Conservation (phyloP, 140 eudicot species). For the Stevia rebaudiana region DNA sequence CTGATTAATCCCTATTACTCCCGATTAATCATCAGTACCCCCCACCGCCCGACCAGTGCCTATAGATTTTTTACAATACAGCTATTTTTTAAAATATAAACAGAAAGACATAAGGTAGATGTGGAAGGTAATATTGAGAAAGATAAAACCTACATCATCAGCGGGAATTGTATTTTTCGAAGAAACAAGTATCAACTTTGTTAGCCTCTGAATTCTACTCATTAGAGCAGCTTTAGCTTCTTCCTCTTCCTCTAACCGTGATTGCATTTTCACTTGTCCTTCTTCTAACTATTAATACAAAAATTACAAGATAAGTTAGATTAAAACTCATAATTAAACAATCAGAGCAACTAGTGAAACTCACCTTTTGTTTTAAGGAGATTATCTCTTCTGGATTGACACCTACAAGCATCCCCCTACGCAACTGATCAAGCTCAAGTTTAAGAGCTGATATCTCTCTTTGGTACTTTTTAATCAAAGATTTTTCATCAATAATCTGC, state of each 20-base stretch:
- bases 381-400: conserved; percentile 86
- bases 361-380: conserved; percentile 79
- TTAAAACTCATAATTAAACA: neutral
- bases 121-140: conserved; percentile 6
- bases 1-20: too few relatives aligned
- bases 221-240: conserved; percentile 98
- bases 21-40: too few relatives aligned
- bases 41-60: too few relatives aligned
- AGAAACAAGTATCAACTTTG: conserved; percentile 92
- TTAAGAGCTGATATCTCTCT: conserved; percentile 79
- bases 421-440: conserved; percentile 84
- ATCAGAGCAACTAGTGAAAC: neutral
- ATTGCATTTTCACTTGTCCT: conserved; percentile 98
- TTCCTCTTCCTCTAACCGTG: conserved; percentile 97
- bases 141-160: conserved; percentile 55
- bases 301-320: conserved; percentile 6
- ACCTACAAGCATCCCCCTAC: conserved; percentile 89
- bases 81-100: too few relatives aligned
- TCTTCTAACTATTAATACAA: conserved; percentile 66
- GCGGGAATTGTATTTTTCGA: conserved; percentile 76
- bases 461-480: conserved; percentile 92
- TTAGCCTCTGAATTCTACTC: conserved; percentile 98
- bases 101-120: neutral
- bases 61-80: too few relatives aligned
- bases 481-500: conserved; percentile 97